phyloP scores from a whole-genome alignment of 208 protist genomes.

The Leishmania amazonensis region DNA sequence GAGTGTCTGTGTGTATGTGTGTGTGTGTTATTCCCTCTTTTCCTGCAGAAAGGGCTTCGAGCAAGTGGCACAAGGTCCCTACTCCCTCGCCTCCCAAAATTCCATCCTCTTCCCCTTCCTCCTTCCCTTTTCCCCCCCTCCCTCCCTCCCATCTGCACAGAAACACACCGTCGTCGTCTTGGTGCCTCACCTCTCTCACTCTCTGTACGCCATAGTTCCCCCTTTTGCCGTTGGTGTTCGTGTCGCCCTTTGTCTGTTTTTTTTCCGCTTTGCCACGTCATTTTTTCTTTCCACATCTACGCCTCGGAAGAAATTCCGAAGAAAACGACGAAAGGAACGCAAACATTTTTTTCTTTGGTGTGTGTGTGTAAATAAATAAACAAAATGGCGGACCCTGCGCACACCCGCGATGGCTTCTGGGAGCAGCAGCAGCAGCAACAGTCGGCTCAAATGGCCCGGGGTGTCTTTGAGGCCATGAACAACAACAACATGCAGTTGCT shows the following conservation, averaged over 20 bases:
- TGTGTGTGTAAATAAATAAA: neutral
- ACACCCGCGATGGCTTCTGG: constrained; percentile 19
- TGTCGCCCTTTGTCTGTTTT: neutral
- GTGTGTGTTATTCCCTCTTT: neutral
- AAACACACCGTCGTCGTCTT: neutral
- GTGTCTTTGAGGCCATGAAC: constrained; percentile 29
- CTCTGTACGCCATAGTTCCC: neutral
- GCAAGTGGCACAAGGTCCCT: neutral
- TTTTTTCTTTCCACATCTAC: neutral
- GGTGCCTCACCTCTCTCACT: neutral
- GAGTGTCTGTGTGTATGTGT: neutral
- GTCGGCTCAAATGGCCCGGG: constrained; percentile 10
- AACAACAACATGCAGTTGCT: constrained; percentile 35
- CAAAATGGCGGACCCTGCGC: constrained; percentile 22
- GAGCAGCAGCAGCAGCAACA: constrained; percentile 22
- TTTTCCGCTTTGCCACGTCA: neutral
- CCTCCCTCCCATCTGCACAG: neutral
- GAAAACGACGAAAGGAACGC: no score
- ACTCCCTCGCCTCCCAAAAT: neutral
- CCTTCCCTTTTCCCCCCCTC: neutral
- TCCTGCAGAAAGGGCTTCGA: neutral
- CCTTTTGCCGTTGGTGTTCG: neutral
- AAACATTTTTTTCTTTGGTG: neutral
- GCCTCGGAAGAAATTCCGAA: neutral
- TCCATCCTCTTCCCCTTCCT: neutral